Evolutionary conservation across 345 rosid species (phyloP), one percentile per base, ranked within the genome.

Genomic region (Eucalyptus guilfoylei): DNA sequence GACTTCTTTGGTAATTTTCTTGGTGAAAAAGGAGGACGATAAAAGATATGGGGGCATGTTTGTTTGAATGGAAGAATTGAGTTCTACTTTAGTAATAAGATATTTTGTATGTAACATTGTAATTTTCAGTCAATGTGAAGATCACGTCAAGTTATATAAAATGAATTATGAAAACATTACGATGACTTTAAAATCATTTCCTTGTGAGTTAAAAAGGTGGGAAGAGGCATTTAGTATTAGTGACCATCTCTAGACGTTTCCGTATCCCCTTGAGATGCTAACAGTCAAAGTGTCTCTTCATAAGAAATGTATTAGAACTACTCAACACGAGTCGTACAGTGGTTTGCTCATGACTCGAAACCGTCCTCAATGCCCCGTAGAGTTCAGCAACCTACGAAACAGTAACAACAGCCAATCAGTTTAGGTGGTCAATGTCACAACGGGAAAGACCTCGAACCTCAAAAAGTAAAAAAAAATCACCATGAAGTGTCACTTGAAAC

Each of bases 21-120:
- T 0, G 0, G 0, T 52, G 9, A 17, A 50, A 52, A 52, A 52
- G 4, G 24, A 21, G 23, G 9, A 52, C 10, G 8, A 19, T 52
- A 72, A 37, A 37, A 37, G 83, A 40, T 28, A 37, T 11, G 13
- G 9, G 47, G 13, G 4, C 23, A 17, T 17, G 13, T 4, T 69
- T 9, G 44, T 69, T 34, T 69, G 13, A 69, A 69, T 1, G 24
- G 23, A 3, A 69, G 13, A 17, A 3, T 32, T 52, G 55, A 52
- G 55, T 32, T 15, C 42, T 11, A 9, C 42, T 8, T 67, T 32
- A 67, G 19, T 17, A 17, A 67, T 16, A 16, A 16, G 80, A 6
- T 16, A 32, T 32, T 67, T 15, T 2, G 19, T n/a, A 16, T 1
- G 23, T 2, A 3, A 32, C 24, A 5, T 32, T 32, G 11, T 16